Percentiles rank a stretch among this genome's conserved stretches.
Evolutionary conservation across 306 rosid genomes (phyloP).

Genomic region (Rosa chinensis): DNA sequence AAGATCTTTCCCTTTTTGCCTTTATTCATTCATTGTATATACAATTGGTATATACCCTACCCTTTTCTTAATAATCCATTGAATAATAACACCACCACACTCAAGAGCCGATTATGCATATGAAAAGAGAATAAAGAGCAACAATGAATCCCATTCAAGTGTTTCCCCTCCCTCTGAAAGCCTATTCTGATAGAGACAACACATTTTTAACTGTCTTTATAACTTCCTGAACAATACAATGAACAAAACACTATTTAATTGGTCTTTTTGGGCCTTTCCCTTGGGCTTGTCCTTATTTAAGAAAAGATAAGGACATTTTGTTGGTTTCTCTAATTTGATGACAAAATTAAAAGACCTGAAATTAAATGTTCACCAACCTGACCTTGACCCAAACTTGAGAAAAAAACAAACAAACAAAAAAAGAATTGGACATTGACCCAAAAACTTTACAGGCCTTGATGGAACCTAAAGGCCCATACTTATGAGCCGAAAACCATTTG

Average conservation of each 20-base stretch:
- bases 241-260: neutral
- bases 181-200: neutral
- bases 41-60: neutral
- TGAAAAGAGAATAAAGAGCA: neutral
- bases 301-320: neutral
- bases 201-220: neutral
- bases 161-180: neutral
- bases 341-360: neutral
- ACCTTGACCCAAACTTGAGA: too few relatives aligned
- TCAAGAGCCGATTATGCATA: neutral
- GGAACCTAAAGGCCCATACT: neutral
- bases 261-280: too few relatives aligned
- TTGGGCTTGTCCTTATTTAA: too few relatives aligned
- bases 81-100: neutral
- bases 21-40: neutral
- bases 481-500: neutral
- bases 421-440: neutral
- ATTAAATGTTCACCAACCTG: neutral
- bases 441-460: neutral
- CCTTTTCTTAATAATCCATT: neutral
- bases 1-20: neutral
- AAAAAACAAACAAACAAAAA: too few relatives aligned
- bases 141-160: neutral
- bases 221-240: neutral
- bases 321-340: neutral